Base-by-base conservation (phyloP, 2,329 filamentous ascomycete genomes). In the Fulvia fulva region DNA sequence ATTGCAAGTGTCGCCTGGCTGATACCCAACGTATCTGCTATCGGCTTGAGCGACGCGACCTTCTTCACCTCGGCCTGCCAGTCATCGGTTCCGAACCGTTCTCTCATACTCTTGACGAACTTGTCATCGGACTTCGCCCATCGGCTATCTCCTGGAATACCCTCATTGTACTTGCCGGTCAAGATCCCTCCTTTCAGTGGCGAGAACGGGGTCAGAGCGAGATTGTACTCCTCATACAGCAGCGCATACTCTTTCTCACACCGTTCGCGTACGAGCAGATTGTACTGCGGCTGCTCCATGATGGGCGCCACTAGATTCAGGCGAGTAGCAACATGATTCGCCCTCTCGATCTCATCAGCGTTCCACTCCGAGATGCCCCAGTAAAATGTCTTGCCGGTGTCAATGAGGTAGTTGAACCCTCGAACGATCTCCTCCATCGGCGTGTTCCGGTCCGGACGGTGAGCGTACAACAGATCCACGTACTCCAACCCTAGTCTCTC, bases 301-400 rank as follows among this genome's bases (percentile, higher is more conserved):
- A 47, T 47, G 9, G 44, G 44, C 12, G 22, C 44, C 3, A 47
- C 44, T 5, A 47, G 44, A 25, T 47, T 47, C 21, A 47, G 44
- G 25, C 44, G 44, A 12, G 44, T 47, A n/a, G 44, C 44, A 47
- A 47, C 44, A 9, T 47, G 44, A n/a, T 47, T 19, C 5, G 44
- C 44, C 9, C 44, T 23, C 16, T 47, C 44, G 21, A 47, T 47
- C 25, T 47, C 44, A 26, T 47, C 44, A 19, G 44, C 44, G 11
- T 47, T 26, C 44, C 44, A 47, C 25, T 47, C 44, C 25, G 44
- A 47, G 11, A 21, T 47, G 3, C 44, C 44, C 44, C 44, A 47
- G n/a, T 47, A 47, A 21, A 47, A 47, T 8, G 44, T 47, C 44
- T 47, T 47, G 44, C 44, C 44, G n/a, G 44, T 47, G n/a, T 47